Percentiles rank a stretch among this genome's conserved stretches.
phyloP scores from a whole-genome alignment of 768 basidiomycete species.

The Hericium rajendrae region DNA sequence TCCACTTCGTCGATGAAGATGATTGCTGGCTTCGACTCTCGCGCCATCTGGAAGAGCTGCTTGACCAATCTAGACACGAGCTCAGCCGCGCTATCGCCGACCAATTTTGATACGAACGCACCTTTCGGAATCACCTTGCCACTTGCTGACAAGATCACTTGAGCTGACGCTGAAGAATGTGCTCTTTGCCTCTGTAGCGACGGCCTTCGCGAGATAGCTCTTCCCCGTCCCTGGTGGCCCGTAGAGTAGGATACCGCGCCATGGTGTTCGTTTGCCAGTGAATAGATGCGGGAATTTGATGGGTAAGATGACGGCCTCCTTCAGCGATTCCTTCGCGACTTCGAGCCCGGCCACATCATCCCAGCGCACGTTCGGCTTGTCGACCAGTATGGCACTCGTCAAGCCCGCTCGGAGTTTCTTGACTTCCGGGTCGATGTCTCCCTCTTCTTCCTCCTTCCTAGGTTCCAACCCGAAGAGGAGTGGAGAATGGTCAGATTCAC shows the following conservation, averaged over 20 bases:
- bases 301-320: slow-evolving; percentile 98
- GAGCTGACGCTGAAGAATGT: slow-evolving; percentile 97
- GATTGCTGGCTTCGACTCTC: slow-evolving; percentile 93
- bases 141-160: slow-evolving; percentile 94
- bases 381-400: slow-evolving; percentile 78
- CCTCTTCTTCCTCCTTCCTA: slow-evolving; percentile 45
- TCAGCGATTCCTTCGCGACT: slow-evolving; percentile 88
- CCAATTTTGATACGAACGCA: slow-evolving; percentile 24
- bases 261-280: slow-evolving; percentile 96
- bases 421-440: slow-evolving; percentile 81
- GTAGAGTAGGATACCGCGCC: slow-evolving; percentile 92
- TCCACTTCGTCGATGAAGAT: slow-evolving; percentile 99
- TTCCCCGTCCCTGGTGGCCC: slow-evolving; percentile 98
- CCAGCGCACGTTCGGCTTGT: slow-evolving; percentile 96
- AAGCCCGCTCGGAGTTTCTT: slow-evolving; percentile 95
- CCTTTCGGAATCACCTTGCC: slow-evolving; percentile 99
- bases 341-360: slow-evolving; percentile 97
- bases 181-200: slow-evolving; percentile 98
- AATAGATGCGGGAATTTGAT: slow-evolving; percentile 99
- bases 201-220: slow-evolving; percentile 93
- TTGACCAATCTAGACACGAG: slow-evolving; percentile 65
- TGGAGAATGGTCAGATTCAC: not conserved
- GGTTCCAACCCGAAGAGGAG: not conserved
- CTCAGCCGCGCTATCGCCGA: not conserved
- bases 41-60: slow-evolving; percentile 91